Base-by-base conservation (phyloP, 1,284 basidiomycete genomes). In the Trichosporon faecale region DNA sequence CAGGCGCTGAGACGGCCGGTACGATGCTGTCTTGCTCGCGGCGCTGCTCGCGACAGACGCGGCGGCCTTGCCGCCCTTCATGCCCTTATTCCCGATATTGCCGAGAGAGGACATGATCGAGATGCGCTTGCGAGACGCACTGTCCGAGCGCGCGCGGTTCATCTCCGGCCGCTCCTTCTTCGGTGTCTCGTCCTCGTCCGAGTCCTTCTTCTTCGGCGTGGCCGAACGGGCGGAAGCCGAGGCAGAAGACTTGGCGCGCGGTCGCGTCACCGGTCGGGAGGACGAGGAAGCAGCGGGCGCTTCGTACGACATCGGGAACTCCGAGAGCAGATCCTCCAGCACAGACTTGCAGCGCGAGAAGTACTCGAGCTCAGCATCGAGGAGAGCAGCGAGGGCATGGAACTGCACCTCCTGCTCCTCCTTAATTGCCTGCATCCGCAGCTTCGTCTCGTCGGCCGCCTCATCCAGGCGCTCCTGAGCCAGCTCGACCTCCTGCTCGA, bases 381-480 rank as follows among this genome's bases (percentile, higher is more conserved):
- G 83, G 75, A 94, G 87, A 8, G 83, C 83, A 1, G 88, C 87
- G 27, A 95, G 85, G 49, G 91, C 91, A 23, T 68, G 72, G 64
- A 90, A 85, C 75, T 92, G 90, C 37, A 86, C 83, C 44, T 88
- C 85, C 78, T 94, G 92, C 67, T 89, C 88, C 74, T 92, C 89
- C 78, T 93, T 91, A 64, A 95, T 90, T 0, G 85, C 86, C 66
- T 88, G 86, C 87, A 94, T 91, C 33, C 91, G 88, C 1, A 87
- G 86, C 25, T 88, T 89, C 0, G 93, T 87, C 71, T 94, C 92
- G 78, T 93, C 91, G 23, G 88, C 86, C 0, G 90, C 89, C 80
- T 95, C 92, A 68, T 94, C 91, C 92, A 92, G 93, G 77, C 91
- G 88, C 65, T 88, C 81, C 73, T 88, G 88, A 1, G 91, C 89